Evolutionary conservation across 2,329 filamentous ascomycete species (phyloP).

Genomic region (Xylaria multiplex): DNA sequence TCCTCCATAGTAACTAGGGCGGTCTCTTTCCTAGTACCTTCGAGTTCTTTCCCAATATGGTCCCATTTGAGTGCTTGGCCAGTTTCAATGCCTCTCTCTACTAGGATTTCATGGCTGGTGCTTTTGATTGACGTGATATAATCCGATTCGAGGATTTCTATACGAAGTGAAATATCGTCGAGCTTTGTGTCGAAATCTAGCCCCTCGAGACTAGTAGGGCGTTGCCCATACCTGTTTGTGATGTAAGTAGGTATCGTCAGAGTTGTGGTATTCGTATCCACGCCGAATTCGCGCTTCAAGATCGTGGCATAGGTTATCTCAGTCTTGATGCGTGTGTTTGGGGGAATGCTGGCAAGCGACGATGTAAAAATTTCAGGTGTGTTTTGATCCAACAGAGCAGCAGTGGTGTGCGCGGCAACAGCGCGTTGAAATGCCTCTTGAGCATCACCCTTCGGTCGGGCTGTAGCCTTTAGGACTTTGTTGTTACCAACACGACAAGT

Average conservation of each 20-base stretch:
- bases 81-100: constrained; percentile 30
- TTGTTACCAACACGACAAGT: constrained; percentile 41
- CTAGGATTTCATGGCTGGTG: constrained; percentile 37
- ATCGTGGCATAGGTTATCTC: constrained; percentile 43
- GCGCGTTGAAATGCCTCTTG: constrained; percentile 31
- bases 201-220: constrained; percentile 32
- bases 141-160: constrained; percentile 30
- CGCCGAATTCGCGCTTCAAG: constrained; percentile 41
- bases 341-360: constrained; percentile 44
- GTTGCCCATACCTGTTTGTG: constrained; percentile 42
- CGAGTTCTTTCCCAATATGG: constrained; percentile 4
- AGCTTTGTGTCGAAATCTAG: constrained; percentile 17
- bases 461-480: constrained; percentile 39
- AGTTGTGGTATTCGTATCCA: constrained; percentile 37
- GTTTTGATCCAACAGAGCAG: constrained; percentile 43
- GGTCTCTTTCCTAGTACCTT: not conserved
- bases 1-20: constrained; percentile 30
- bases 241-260: constrained; percentile 45
- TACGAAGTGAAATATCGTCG: constrained; percentile 32
- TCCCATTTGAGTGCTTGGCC: constrained; percentile 32
- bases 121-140: constrained; percentile 36
- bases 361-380: constrained; percentile 46
- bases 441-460: constrained; percentile 42
- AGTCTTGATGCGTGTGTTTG: constrained; percentile 41
- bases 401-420: constrained; percentile 11